phyloP scores from a whole-genome alignment of 352 stramenopile species.

The Thalassiosira pacifica region DNA sequence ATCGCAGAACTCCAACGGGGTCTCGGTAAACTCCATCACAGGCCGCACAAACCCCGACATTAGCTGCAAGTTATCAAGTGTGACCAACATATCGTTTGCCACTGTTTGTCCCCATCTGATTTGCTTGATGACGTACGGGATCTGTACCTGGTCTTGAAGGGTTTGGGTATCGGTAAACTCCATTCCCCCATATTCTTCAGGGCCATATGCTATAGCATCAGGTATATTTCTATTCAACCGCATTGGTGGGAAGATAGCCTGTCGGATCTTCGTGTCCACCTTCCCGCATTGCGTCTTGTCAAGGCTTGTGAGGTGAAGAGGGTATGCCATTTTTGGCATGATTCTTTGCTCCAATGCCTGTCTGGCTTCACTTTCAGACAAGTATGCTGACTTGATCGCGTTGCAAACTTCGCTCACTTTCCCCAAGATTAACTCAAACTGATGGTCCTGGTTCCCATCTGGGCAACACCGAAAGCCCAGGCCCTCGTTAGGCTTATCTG shows the following conservation, averaged over 20 bases:
- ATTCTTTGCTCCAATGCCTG: neutral
- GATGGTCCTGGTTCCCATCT: neutral
- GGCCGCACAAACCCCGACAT: neutral
- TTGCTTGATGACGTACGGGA: too few relatives aligned
- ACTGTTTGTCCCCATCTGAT: neutral
- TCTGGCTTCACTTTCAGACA: neutral
- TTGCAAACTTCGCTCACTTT: neutral
- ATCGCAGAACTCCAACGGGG: neutral
- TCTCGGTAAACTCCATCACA: neutral
- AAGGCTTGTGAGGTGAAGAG: too few relatives aligned
- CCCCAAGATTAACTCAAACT: neutral
- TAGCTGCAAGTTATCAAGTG: neutral
- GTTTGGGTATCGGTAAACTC: neutral
- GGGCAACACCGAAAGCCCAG: slow-evolving; percentile 2
- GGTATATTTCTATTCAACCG: too few relatives aligned
- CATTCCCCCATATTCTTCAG: neutral
- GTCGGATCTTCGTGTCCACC: too few relatives aligned
- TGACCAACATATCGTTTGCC: neutral
- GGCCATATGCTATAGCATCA: too few relatives aligned
- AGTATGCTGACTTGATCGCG: neutral
- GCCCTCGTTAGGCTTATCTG: neutral
- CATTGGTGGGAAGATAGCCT: neutral
- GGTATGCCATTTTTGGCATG: too few relatives aligned
- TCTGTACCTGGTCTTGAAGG: neutral
- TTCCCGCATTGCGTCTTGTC: too few relatives aligned